These are phyloP conservation scores for Lolium multiflorum DNA, from an alignment of 176 grass and related monocot genomes.

Conservation along the genomic window DNA sequence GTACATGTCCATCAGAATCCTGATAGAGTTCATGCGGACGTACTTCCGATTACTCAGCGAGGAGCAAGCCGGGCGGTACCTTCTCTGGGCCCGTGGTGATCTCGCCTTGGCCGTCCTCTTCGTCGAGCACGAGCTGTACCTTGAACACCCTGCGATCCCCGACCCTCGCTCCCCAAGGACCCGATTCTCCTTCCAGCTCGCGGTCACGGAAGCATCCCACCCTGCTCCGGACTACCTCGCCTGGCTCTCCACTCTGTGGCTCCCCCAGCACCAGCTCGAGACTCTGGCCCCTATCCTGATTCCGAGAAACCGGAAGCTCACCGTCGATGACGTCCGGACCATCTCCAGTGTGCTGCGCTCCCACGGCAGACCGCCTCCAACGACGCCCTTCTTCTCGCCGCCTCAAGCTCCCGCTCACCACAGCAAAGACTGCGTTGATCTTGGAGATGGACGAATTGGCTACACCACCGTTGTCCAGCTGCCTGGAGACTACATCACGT, in stretches of 20 bases:
- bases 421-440: too few relatives aligned
- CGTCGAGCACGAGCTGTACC: background rate
- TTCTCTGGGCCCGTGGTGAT: background rate
- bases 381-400: background rate
- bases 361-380: background rate
- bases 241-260: background rate
- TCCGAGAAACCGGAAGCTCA: background rate
- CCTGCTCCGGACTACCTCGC: background rate
- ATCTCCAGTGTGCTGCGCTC: background rate
- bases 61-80: background rate
- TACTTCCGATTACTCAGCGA: background rate
- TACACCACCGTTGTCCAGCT: too few relatives aligned
- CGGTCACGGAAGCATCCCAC: too few relatives aligned
- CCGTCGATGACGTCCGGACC: background rate
- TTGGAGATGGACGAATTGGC: too few relatives aligned
- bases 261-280: background rate
- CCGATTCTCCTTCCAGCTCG: background rate
- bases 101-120: background rate
- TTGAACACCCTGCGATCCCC: background rate
- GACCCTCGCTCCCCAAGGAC: background rate
- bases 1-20: background rate
- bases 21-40: background rate
- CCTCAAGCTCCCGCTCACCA: too few relatives aligned
- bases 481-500: too few relatives aligned
- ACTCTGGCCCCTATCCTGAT: background rate